These are phyloP conservation scores for Entomortierella chlamydospora DNA, from an alignment of 192 early-diverging fungal species.

Conservation along the genomic window DNA sequence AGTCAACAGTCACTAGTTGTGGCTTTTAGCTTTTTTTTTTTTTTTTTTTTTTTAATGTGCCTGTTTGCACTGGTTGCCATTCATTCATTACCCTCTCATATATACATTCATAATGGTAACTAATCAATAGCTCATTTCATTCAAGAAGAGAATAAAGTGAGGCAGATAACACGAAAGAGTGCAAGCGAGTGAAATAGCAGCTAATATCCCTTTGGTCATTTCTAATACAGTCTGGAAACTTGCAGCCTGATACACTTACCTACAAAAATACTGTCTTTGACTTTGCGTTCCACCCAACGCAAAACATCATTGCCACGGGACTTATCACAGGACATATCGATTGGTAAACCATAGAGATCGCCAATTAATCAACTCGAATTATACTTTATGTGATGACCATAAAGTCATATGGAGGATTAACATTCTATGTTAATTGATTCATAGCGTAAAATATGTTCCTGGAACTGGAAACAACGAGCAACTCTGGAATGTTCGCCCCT, in stretches of 20 bases:
- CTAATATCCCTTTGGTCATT: too few relatives aligned
- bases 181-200: too few relatives aligned
- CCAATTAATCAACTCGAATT: background rate
- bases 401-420: background rate
- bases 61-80: too few relatives aligned
- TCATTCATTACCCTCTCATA: too few relatives aligned
- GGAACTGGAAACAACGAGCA: slow-evolving; percentile 51
- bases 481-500: slow-evolving; percentile 67
- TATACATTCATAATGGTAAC: too few relatives aligned
- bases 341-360: slow-evolving; percentile 58
- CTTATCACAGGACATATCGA: slow-evolving; percentile 79
- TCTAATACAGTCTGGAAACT: slow-evolving; percentile 13
- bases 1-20: too few relatives aligned
- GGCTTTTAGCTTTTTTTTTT: too few relatives aligned
- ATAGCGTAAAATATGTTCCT: slow-evolving; percentile 47
- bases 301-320: slow-evolving; percentile 75
- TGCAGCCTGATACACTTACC: slow-evolving; percentile 51
- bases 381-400: background rate
- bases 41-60: too few relatives aligned
- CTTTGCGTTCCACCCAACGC: slow-evolving; percentile 77
- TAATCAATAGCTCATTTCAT: too few relatives aligned
- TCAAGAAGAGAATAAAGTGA: slow-evolving; percentile 1
- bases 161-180: background rate
- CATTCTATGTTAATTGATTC: background rate
- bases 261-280: slow-evolving; percentile 69